These are phyloP conservation scores for Volvariella surrecta DNA, from an alignment of 1,284 basidiomycete species.

Conservation along the genomic window DNA sequence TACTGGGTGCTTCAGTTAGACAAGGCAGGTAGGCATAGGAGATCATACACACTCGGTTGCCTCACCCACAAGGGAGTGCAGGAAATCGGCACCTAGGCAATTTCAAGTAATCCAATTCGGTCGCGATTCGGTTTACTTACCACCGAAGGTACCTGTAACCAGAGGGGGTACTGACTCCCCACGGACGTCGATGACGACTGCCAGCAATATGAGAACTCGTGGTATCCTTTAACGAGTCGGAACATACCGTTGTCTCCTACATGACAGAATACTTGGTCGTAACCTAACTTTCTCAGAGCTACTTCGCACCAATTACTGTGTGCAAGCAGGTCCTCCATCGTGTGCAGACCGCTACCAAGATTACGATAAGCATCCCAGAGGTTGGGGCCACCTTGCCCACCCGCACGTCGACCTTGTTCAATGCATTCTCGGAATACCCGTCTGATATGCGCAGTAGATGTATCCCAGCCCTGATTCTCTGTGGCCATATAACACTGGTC, in stretches of 20 bases:
- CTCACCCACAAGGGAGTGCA: conserved; percentile 58
- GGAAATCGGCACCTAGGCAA: conserved; percentile 55
- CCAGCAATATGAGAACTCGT: conserved; percentile 1
- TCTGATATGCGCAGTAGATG: conserved; percentile 70
- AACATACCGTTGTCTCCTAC: conserved; percentile 65
- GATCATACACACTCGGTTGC: conserved; percentile 41
- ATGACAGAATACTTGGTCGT: conserved; percentile 75
- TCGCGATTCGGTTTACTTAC: conserved; percentile 12
- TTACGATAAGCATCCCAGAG: conserved; percentile 70
- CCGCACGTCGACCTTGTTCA: conserved; percentile 46
- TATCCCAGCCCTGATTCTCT: conserved; percentile 67
- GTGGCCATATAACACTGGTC: conserved; percentile 36
- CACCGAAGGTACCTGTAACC: conserved; percentile 81
- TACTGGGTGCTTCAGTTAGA: conserved; percentile 21
- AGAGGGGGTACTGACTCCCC: conserved; percentile 68
- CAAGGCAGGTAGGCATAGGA: background rate
- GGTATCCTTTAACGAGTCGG: background rate
- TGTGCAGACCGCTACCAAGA: conserved; percentile 65
- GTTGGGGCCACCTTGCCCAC: conserved; percentile 45
- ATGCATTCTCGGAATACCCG: conserved; percentile 61
- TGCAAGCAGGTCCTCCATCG: conserved; percentile 70
- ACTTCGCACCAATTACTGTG: conserved; percentile 80
- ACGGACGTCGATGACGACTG: conserved; percentile 58
- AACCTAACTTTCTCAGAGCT: conserved; percentile 63
- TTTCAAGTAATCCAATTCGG: background rate